These are phyloP conservation scores for Zygoascus bituminiphila DNA, from an alignment of 805 yeast genomes.

Conservation along the genomic window DNA sequence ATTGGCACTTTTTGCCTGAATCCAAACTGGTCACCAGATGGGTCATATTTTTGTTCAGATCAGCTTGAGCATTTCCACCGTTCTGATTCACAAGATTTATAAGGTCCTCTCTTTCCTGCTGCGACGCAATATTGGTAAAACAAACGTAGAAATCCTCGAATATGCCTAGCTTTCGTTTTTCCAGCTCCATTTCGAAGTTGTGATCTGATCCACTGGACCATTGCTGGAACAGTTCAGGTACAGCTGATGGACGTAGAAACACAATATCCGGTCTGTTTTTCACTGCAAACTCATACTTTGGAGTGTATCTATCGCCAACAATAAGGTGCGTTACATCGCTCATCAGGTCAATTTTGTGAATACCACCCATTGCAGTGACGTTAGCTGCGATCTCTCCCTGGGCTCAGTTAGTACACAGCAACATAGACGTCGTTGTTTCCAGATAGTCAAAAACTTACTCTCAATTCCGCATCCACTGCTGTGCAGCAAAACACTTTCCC, in stretches of 20 bases:
- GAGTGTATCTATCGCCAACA: conserved; percentile 45
- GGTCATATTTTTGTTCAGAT: conserved; percentile 21
- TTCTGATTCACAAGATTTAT: conserved; percentile 21
- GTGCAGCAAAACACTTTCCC: conserved; percentile 19
- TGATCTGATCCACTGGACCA: conserved; percentile 49
- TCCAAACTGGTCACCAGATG: conserved; percentile 26
- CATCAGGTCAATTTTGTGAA: conserved; percentile 39
- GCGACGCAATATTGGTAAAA: conserved; percentile 30
- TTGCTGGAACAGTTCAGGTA: conserved; percentile 37
- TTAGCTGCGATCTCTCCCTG: conserved; percentile 28
- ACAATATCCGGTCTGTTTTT: conserved; percentile 40
- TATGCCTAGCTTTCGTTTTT: conserved; percentile 18
- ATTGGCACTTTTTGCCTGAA: conserved; percentile 29
- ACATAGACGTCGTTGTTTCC: neutral
- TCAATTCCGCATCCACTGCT: conserved; percentile 12
- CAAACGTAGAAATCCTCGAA: conserved; percentile 31
- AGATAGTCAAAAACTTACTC: conserved; percentile 8
- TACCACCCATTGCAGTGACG: conserved; percentile 41
- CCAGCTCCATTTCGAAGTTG: conserved; percentile 21
- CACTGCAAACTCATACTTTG: conserved; percentile 46
- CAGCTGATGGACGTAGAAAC: conserved; percentile 42
- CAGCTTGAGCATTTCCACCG: conserved; percentile 29
- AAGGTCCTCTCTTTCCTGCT: conserved; percentile 21
- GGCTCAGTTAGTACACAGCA: neutral
- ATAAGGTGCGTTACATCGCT: conserved; percentile 43